Conservation (phyloP, 345 rosid genomes). For the Physaria fendleri region DNA sequence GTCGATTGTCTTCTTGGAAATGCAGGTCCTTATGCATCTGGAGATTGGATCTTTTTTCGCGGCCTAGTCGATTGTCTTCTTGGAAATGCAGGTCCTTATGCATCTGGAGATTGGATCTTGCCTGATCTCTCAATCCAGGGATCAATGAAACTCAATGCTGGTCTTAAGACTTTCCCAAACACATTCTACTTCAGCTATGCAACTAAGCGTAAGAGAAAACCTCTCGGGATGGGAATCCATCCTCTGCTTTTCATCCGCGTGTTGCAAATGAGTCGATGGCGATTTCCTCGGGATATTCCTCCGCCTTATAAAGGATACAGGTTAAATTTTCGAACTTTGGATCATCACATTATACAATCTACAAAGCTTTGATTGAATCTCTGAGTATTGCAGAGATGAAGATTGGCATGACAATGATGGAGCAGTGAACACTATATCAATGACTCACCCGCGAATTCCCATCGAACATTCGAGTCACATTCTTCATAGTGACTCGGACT, state of each 20-base stretch:
- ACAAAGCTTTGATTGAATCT: background rate
- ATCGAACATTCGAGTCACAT: conserved; percentile 56
- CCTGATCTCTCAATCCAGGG: conserved; percentile 96
- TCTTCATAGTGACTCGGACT: conserved; percentile 50
- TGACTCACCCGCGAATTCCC: conserved; percentile 89
- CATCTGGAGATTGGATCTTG: conserved; percentile 97
- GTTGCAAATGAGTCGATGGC: conserved; percentile 84
- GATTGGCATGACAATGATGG: conserved; percentile 98
- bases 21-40: conserved; percentile 68
- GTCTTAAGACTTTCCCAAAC: conserved; percentile 58
- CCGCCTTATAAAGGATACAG: conserved; percentile 93
- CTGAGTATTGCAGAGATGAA: conserved; percentile 57
- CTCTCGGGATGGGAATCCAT: conserved; percentile 61
- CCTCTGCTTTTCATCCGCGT: conserved; percentile 81
- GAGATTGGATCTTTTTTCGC: no score
- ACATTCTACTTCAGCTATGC: conserved; percentile 96
- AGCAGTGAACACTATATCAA: conserved; percentile 84
- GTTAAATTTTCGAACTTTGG: conserved; percentile 27
- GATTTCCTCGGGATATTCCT: conserved; percentile 50
- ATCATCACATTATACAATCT: background rate
- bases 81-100: conserved; percentile 81
- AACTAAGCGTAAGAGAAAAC: conserved; percentile 52
- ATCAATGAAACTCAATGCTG: conserved; percentile 47
- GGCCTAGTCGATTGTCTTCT: conserved; percentile 65
- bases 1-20: conserved; percentile 63